Conservation (phyloP, 2,329 filamentous ascomycete genomes). For the Aspergillus japonicus region DNA sequence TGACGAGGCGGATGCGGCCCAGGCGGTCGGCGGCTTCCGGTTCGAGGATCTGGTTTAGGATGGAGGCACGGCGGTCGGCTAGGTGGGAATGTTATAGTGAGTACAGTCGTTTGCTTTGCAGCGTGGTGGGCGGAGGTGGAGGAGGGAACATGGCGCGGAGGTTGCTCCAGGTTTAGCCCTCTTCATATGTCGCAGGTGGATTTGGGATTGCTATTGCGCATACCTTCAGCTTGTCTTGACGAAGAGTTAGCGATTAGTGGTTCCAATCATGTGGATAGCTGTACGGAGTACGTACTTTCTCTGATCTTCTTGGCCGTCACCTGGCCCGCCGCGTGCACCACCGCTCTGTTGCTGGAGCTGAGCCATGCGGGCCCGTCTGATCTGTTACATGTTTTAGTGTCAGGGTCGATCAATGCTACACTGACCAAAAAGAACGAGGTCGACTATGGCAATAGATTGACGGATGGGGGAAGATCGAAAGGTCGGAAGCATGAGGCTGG, state of each 20-base stretch:
- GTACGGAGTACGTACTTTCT: slow-evolving; percentile 51
- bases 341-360: slow-evolving; percentile 75
- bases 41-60: slow-evolving; percentile 89
- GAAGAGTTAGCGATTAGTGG: slow-evolving; percentile 4
- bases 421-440: background rate
- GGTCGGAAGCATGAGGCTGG: background rate
- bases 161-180: background rate
- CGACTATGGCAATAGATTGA: too few species aligned
- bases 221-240: slow-evolving; percentile 36
- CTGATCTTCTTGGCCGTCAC: slow-evolving; percentile 61
- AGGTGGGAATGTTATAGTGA: background rate
- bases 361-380: slow-evolving; percentile 85
- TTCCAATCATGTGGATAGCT: background rate
- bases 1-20: slow-evolving; percentile 91
- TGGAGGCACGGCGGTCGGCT: slow-evolving; percentile 43
- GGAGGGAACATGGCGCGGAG: background rate
- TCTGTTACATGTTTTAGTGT: slow-evolving; percentile 52
- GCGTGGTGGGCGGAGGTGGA: background rate
- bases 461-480: background rate
- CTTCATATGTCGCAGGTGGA: background rate
- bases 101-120: background rate
- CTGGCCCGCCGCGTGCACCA: slow-evolving; percentile 49
- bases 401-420: background rate
- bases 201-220: background rate
- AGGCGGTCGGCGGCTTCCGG: slow-evolving; percentile 91